Evolutionary conservation across 2,329 filamentous ascomycete species (phyloP), one percentile per base, ranked within the genome.

Genomic region (Colletotrichum spaethianum): DNA sequence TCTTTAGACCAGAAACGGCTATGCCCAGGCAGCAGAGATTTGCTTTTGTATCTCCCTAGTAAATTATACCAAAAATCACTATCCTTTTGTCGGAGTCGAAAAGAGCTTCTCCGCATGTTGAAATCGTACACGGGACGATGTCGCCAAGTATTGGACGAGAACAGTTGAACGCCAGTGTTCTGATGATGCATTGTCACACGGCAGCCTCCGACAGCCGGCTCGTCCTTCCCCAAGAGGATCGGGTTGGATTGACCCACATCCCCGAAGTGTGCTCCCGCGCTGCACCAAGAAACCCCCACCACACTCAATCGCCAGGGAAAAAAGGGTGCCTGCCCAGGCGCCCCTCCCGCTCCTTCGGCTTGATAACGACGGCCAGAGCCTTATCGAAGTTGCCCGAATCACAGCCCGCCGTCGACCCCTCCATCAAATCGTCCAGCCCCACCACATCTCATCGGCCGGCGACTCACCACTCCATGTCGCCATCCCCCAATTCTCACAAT

Each of bases 381-480:
- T 72, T 70, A 72, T 72, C 69, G 69, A 72, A 69, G 44, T 36
- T 40, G 59, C 28, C 65, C 59, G 65, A 72, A 69, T 52, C 48
- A 48, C 31, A n/a, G 31, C 26, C 44, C 31, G n/a, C 31, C 42
- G 33, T 5, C 16, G 44, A 63, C 61, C 65, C 66, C 70, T 72
- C 70, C 70, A 72, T 72, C 59, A 44, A 57, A 46, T 53, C 48
- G 23, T 33, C 23, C 44, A 48, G 70, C 70, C 70, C 70, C 40
- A 64, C 38, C 28, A 26, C 44, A 40, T 63, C 64, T 69, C 69
- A 72, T 60, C 68, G 40, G 57, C 64, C 48, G 38, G 33, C 50
- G 55, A 68, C 65, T 69, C 69, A 69, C 65, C 44, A 40, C 55
- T 38, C 26, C 44, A 61, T 42, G 44, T 52, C 46, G 55, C 42